These are phyloP conservation scores for Kwoniella dejecticola DNA, from an alignment of 768 basidiomycete species.

Conservation along the genomic window DNA sequence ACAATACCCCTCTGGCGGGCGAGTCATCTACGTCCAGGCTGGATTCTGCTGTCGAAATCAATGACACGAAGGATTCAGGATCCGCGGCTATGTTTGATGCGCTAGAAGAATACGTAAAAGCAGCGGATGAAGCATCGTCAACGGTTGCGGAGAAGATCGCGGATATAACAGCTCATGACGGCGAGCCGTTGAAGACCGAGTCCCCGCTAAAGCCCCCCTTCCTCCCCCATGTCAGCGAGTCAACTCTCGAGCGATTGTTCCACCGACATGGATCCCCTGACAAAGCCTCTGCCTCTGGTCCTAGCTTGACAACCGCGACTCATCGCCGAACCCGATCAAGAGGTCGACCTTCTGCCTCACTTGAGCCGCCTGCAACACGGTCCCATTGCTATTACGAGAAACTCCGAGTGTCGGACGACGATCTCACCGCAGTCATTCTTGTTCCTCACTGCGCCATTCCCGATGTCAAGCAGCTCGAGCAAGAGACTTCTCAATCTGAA, in stretches of 20 bases:
- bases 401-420: conserved; percentile 34
- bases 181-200: neutral
- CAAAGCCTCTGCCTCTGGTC: neutral
- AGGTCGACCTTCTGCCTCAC: conserved; percentile 14
- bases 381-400: conserved; percentile 52
- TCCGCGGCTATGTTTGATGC: too few species aligned
- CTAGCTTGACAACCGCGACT: neutral
- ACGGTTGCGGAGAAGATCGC: neutral
- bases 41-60: too few species aligned
- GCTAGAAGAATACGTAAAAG: too few species aligned
- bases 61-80: too few species aligned
- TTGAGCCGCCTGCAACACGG: conserved; percentile 39
- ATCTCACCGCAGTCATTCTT: conserved; percentile 33
- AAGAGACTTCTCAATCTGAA: conserved; percentile 30
- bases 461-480: conserved; percentile 25
- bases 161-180: neutral
- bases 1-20: too few species aligned
- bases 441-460: conserved; percentile 43
- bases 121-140: too few species aligned
- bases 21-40: too few species aligned
- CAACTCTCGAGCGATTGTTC: conserved; percentile 16
- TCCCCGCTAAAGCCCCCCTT: conserved; percentile 12
- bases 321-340: conserved; percentile 20
- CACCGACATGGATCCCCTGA: conserved; percentile 32
- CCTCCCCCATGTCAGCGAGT: conserved; percentile 14